A percentile compares a stretch with the other conserved stretches of the same genome.
Evolutionary conservation across 2,329 filamentous ascomycete species (phyloP).

Genomic region (Penicillium psychrosexuale): DNA sequence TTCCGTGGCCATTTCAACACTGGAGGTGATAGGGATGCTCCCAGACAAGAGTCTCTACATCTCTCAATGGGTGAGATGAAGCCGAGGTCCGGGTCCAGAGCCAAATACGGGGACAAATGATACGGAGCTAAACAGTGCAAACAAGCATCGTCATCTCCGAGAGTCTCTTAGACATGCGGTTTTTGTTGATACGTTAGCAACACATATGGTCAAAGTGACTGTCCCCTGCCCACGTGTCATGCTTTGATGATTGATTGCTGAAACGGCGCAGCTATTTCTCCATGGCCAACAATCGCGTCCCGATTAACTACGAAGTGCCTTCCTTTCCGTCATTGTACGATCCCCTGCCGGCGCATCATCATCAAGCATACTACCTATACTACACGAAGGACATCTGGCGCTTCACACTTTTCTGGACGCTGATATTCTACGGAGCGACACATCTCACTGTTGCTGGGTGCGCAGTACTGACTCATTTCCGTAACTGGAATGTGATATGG

Average conservation of each 20-base stretch:
- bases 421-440: constrained; percentile 72
- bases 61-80: constrained; percentile 13
- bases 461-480: constrained; percentile 67
- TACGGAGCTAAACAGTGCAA: constrained; percentile 33
- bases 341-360: constrained; percentile 58
- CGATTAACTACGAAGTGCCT: constrained; percentile 63
- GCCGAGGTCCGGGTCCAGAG: constrained; percentile 30
- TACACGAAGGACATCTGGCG: constrained; percentile 75
- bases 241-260: constrained; percentile 1
- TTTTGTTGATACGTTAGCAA: background rate
- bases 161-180: background rate
- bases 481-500: constrained; percentile 57
- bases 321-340: constrained; percentile 80
- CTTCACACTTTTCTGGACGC: constrained; percentile 82
- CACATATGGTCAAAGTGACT: background rate
- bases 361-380: constrained; percentile 65
- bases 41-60: constrained; percentile 18
- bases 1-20: constrained; percentile 54
- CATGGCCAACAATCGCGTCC: constrained; percentile 44
- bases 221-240: background rate
- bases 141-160: constrained; percentile 19
- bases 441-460: constrained; percentile 70
- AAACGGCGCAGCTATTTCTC: background rate
- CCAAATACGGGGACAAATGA: constrained; percentile 25
- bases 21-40: constrained; percentile 5